Percentiles rank a stretch among this genome's conserved stretches.
Evolutionary conservation across 2,329 filamentous ascomycete species (phyloP).

Genomic region (Cyanodermella asteris): DNA sequence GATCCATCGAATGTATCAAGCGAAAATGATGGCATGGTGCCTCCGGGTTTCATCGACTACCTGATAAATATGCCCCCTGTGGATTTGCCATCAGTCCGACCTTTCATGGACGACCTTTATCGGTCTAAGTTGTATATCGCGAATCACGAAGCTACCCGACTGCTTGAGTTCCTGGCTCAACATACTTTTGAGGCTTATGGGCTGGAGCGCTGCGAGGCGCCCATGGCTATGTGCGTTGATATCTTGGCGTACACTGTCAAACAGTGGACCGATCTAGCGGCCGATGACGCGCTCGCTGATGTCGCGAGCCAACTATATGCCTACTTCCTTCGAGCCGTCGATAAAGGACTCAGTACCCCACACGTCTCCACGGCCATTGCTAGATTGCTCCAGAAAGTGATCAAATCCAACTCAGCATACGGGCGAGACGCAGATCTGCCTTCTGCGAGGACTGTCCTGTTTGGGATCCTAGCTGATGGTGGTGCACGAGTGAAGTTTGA

Average conservation of each 20-base stretch:
- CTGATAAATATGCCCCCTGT: conserved; percentile 15
- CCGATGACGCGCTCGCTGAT: conserved; percentile 37
- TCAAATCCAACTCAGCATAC: conserved; percentile 46
- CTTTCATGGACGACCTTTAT: conserved; percentile 12
- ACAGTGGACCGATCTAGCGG: conserved; percentile 37
- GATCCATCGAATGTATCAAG: conserved; percentile 2
- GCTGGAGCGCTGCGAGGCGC: conserved; percentile 53
- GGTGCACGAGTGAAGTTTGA: conserved; percentile 53
- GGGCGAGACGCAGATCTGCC: conserved; percentile 36
- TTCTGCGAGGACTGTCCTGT: conserved; percentile 47
- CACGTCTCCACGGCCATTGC: conserved; percentile 45
- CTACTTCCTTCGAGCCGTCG: conserved; percentile 50
- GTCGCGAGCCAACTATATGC: conserved; percentile 55
- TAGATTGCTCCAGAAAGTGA: conserved; percentile 45
- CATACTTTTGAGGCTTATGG: conserved; percentile 30
- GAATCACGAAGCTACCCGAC: conserved; percentile 17
- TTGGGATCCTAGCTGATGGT: conserved; percentile 46
- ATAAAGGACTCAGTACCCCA: conserved; percentile 46
- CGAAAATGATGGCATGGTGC: neutral
- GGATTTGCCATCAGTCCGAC: conserved; percentile 17
- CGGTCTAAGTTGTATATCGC: conserved; percentile 8
- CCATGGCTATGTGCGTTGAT: conserved; percentile 44
- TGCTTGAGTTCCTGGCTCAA: conserved; percentile 27
- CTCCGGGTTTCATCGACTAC: conserved; percentile 13
- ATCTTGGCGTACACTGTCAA: conserved; percentile 41